Evolutionary conservation across 306 rosid genomes (phyloP).

Genomic region (Prunus kanzakura): DNA sequence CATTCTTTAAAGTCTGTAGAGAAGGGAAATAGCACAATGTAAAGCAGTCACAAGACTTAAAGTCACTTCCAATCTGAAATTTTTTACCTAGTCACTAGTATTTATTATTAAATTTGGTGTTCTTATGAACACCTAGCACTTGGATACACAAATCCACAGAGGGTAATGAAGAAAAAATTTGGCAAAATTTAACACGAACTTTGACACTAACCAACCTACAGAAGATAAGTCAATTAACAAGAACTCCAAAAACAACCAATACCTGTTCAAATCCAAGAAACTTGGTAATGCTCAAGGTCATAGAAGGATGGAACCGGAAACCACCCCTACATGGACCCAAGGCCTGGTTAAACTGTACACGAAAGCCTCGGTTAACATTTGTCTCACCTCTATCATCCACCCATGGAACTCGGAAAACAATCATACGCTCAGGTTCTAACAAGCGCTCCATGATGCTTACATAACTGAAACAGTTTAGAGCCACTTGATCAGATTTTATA

Average conservation of each 20-base stretch:
- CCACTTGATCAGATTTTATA: constrained; percentile 17
- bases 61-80: constrained; percentile 15
- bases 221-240: constrained; percentile 5
- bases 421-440: constrained; percentile 90
- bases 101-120: not conserved
- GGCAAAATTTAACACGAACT: not conserved
- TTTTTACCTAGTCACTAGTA: not conserved
- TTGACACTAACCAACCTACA: not conserved
- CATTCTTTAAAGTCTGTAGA: constrained; percentile 88
- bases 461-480: constrained; percentile 59
- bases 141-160: constrained; percentile 9
- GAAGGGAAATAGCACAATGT: constrained; percentile 12
- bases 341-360: constrained; percentile 93
- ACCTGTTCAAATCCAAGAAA: constrained; percentile 99
- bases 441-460: constrained; percentile 95
- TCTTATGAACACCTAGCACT: constrained; percentile 14
- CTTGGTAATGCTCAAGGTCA: constrained; percentile 84
- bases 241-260: constrained; percentile 24
- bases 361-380: constrained; percentile 79
- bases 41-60: constrained; percentile 1
- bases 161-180: constrained; percentile 5
- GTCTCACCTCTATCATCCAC: constrained; percentile 94
- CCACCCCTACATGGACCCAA: constrained; percentile 98
- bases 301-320: constrained; percentile 83
- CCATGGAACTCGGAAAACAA: constrained; percentile 94